These are phyloP conservation scores for Trichoderma pleuroti DNA, from an alignment of 2,329 filamentous ascomycete species.

Conservation along the genomic window DNA sequence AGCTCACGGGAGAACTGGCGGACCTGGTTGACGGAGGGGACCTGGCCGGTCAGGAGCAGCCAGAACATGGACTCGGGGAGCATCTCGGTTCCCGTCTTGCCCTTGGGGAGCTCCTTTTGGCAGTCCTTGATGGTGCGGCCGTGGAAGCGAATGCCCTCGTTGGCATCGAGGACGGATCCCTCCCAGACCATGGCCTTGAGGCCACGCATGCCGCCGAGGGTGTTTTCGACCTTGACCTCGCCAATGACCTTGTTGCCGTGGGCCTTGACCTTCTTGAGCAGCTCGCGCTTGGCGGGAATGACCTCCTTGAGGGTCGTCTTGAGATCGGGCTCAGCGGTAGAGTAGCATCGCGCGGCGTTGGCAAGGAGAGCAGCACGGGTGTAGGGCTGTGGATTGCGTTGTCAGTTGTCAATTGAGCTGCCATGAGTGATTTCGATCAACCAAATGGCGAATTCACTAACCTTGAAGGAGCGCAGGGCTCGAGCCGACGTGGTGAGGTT, in stretches of 20 bases:
- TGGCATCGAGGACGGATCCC: conserved; percentile 90
- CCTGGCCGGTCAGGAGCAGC: conserved; percentile 89
- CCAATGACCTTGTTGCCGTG: conserved; percentile 79
- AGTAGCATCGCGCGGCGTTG: conserved; percentile 55
- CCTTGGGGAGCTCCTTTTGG: conserved; percentile 89
- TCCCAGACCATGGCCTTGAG: conserved; percentile 99
- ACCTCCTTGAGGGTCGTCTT: conserved; percentile 79
- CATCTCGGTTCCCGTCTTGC: conserved; percentile 90
- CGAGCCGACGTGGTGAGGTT: conserved; percentile 59
- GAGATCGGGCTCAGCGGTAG: conserved; percentile 79
- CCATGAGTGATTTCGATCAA: no score
- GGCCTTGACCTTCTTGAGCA: conserved; percentile 89
- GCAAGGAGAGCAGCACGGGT: conserved; percentile 31
- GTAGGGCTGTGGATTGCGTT: conserved; percentile 26
- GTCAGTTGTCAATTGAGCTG: not conserved
- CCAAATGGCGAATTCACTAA: conserved; percentile 34
- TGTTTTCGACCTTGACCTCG: conserved; percentile 90
- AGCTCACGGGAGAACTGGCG: conserved; percentile 80
- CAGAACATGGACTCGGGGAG: conserved; percentile 99
- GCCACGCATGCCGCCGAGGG: conserved; percentile 93
- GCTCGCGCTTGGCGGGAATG: conserved; percentile 89
- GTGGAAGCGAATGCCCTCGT: conserved; percentile 98
- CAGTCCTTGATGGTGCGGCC: conserved; percentile 98
- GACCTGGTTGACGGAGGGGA: conserved; percentile 78
- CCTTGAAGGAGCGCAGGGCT: conserved; percentile 62